These are phyloP conservation scores for Magnolia sinica DNA, from an alignment of 164 flowering plant species.

Conservation along the genomic window DNA sequence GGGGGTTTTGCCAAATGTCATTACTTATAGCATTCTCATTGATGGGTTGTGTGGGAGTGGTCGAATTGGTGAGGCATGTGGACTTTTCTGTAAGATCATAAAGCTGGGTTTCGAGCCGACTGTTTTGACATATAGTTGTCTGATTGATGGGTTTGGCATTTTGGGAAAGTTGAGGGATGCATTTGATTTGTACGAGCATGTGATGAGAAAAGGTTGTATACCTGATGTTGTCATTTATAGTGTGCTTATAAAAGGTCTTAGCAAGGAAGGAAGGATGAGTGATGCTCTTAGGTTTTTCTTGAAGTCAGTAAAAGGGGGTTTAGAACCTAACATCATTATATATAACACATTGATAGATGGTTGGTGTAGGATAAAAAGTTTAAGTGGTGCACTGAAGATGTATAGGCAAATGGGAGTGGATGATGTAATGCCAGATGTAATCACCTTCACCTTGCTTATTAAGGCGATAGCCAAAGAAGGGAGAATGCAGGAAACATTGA, in stretches of 20 bases:
- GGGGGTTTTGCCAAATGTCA: slow-evolving; percentile 37
- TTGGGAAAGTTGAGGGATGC: slow-evolving; percentile 38
- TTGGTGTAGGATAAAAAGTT: slow-evolving; percentile 29
- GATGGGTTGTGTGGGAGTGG: slow-evolving; percentile 36
- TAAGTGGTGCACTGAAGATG: slow-evolving; percentile 30
- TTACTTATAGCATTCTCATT: slow-evolving; percentile 46
- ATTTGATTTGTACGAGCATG: slow-evolving; percentile 24
- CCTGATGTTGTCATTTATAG: slow-evolving; percentile 37
- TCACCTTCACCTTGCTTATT: slow-evolving; percentile 38
- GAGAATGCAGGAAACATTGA: slow-evolving; percentile 26
- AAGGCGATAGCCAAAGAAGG: slow-evolving; percentile 24
- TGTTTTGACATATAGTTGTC: slow-evolving; percentile 34
- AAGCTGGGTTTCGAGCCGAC: slow-evolving; percentile 43
- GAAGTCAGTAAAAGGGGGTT: slow-evolving; percentile 23
- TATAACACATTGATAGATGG: slow-evolving; percentile 52
- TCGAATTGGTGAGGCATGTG: slow-evolving; percentile 37
- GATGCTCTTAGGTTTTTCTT: slow-evolving; percentile 47
- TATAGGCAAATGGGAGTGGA: slow-evolving; percentile 22
- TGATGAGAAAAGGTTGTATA: slow-evolving; percentile 28
- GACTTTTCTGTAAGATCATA: slow-evolving; percentile 34
- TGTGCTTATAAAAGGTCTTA: slow-evolving; percentile 42
- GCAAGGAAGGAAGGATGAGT: slow-evolving; percentile 36
- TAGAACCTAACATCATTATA: slow-evolving; percentile 28
- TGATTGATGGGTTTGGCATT: slow-evolving; percentile 44
- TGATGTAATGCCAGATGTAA: slow-evolving; percentile 36